Conservation (phyloP, 1,139 yeast species). For the Nakaseomyces sp. region DNA sequence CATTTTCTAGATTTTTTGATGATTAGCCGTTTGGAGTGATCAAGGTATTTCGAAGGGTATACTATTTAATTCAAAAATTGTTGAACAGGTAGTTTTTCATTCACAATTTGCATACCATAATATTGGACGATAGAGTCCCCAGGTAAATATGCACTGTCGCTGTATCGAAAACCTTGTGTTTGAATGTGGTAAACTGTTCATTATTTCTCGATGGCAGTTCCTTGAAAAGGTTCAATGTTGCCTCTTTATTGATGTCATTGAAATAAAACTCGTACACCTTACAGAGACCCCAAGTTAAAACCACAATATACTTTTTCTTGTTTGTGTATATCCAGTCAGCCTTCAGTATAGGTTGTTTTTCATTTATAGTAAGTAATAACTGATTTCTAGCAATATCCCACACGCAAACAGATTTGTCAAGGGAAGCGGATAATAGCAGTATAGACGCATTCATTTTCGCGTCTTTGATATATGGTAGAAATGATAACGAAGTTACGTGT, state of each 20-base stretch:
- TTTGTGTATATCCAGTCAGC: neutral
- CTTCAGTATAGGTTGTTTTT: neutral
- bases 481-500: slow-evolving; percentile 6
- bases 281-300: neutral
- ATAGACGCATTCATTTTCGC: slow-evolving; percentile 10
- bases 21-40: too few species aligned
- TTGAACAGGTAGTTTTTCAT: too few species aligned
- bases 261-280: neutral
- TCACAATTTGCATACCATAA: too few species aligned
- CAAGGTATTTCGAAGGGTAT: too few species aligned
- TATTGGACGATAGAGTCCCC: neutral
- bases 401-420: neutral
- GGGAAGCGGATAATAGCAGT: neutral
- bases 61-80: too few species aligned
- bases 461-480: slow-evolving; percentile 15
- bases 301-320: neutral
- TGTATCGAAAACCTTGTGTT: neutral
- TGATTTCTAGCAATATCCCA: neutral
- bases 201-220: neutral
- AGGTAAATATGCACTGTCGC: neutral
- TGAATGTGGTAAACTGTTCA: neutral
- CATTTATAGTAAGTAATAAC: neutral
- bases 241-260: neutral
- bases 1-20: too few species aligned
- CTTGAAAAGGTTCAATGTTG: neutral